phyloP scores from a whole-genome alignment of 1,139 yeast species.

The Nadsonia starkeyi-henricii region DNA sequence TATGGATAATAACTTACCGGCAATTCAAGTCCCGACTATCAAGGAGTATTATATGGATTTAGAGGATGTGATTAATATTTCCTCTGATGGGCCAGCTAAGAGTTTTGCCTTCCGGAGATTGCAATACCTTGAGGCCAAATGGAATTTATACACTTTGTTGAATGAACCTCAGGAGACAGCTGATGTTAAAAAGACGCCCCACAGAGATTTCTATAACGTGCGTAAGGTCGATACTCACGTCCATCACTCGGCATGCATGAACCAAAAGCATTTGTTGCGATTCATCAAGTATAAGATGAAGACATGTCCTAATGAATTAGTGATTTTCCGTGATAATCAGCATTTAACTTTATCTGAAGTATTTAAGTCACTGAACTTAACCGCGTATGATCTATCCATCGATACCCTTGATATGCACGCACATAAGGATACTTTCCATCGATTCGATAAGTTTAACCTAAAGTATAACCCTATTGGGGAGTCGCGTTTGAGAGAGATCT shows the following conservation, averaged over 20 bases:
- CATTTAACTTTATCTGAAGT: slow-evolving; percentile 78
- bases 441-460: slow-evolving; percentile 93
- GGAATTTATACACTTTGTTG: slow-evolving; percentile 78
- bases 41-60: slow-evolving; percentile 75
- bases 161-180: slow-evolving; percentile 90
- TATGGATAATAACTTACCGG: slow-evolving; percentile 19
- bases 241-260: slow-evolving; percentile 98
- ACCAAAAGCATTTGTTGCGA: slow-evolving; percentile 87
- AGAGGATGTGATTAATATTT: slow-evolving; percentile 51
- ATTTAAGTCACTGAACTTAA: slow-evolving; percentile 73
- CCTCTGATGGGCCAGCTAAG: slow-evolving; percentile 95
- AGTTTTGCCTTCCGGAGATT: slow-evolving; percentile 90
- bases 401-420: slow-evolving; percentile 99
- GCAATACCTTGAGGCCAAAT: slow-evolving; percentile 88
- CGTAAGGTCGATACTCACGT: slow-evolving; percentile 98
- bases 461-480: slow-evolving; percentile 98
- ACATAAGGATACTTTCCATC: slow-evolving; percentile 92
- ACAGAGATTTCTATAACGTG: slow-evolving; percentile 94
- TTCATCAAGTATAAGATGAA: slow-evolving; percentile 85
- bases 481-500: slow-evolving; percentile 88
- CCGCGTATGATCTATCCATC: slow-evolving; percentile 89
- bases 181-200: slow-evolving; percentile 74
- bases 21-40: slow-evolving; percentile 60
- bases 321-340: slow-evolving; percentile 85
- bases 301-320: slow-evolving; percentile 73